Evolutionary conservation across 495 filamentous ascomycete species (phyloP).

Genomic region (Friedmanniomyces simplex): DNA sequence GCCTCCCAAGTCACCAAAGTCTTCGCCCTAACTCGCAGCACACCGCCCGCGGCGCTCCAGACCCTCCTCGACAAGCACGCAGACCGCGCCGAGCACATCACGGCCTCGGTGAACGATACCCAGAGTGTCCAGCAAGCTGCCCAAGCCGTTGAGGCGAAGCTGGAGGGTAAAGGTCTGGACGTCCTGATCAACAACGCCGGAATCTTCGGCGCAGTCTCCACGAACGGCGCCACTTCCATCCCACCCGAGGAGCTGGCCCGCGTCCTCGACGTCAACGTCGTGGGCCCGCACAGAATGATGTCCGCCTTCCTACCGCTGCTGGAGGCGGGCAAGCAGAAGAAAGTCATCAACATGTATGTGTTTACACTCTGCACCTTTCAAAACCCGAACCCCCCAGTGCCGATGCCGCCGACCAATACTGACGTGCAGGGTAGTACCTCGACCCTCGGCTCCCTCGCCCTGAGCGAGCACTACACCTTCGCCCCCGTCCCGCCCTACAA

Average conservation of each 20-base stretch:
- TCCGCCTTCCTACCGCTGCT: slow-evolving; percentile 22
- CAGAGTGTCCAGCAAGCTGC: slow-evolving; percentile 11
- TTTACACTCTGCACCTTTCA: no score
- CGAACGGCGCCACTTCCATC: not conserved
- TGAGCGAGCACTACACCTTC: not conserved
- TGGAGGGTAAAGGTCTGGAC: slow-evolving; percentile 17
- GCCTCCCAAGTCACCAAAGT: slow-evolving; percentile 24
- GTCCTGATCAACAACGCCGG: slow-evolving; percentile 25
- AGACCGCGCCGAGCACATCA: slow-evolving; percentile 14
- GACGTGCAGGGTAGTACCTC: not conserved
- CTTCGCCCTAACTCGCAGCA: slow-evolving; percentile 24
- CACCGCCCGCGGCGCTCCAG: slow-evolving; percentile 25
- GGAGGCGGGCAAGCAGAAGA: slow-evolving; percentile 13
- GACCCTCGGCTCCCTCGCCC: not conserved
- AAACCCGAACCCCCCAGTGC: no score
- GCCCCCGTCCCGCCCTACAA: slow-evolving; percentile 25
- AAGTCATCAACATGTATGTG: slow-evolving; percentile 18
- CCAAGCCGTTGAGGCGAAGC: not conserved
- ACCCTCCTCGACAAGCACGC: slow-evolving; percentile 12
- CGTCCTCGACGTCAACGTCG: slow-evolving; percentile 18
- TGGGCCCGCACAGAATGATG: slow-evolving; percentile 15
- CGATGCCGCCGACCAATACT: no score
- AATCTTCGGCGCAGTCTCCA: not conserved
- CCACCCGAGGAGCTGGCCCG: slow-evolving; percentile 12
- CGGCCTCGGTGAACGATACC: slow-evolving; percentile 14